These are phyloP conservation scores for Botrytis pseudocinerea DNA, from an alignment of 2,329 filamentous ascomycete species.

Conservation along the genomic window DNA sequence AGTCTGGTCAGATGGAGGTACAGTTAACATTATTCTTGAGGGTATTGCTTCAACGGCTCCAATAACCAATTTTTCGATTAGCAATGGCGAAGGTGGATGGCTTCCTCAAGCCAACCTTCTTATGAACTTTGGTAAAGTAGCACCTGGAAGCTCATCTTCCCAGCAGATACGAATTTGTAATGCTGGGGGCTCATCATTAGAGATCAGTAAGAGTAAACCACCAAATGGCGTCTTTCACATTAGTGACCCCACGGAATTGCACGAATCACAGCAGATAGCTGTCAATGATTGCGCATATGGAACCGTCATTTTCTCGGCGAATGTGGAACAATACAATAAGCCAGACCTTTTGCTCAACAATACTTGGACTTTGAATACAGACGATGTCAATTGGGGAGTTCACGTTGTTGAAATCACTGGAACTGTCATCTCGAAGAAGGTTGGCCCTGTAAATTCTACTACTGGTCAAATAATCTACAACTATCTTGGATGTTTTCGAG, in stretches of 20 bases:
- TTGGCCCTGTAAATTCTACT: constrained; percentile 16
- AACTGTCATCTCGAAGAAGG: constrained; percentile 24
- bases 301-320: constrained; percentile 36
- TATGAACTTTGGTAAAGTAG: constrained; percentile 38
- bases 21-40: constrained; percentile 35
- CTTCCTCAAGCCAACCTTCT: constrained; percentile 29
- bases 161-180: constrained; percentile 39
- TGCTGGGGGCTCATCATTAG: constrained; percentile 38
- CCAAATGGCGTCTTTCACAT: constrained; percentile 35
- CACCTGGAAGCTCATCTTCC: constrained; percentile 34
- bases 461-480: constrained; percentile 32
- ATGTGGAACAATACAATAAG: constrained; percentile 34
- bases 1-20: constrained; percentile 40
- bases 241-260: constrained; percentile 35
- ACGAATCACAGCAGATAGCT: constrained; percentile 37
- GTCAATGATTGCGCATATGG: constrained; percentile 38
- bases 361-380: constrained; percentile 44
- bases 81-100: constrained; percentile 41
- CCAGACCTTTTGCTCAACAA: constrained; percentile 33
- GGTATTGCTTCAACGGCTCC: constrained; percentile 38
- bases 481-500: constrained; percentile 42
- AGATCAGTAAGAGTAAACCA: constrained; percentile 40
- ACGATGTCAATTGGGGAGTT: constrained; percentile 43
- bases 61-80: constrained; percentile 39
- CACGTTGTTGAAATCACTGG: constrained; percentile 39